These are phyloP conservation scores for Auriscalpium vulgare DNA, from an alignment of 768 basidiomycete species.

Conservation along the genomic window DNA sequence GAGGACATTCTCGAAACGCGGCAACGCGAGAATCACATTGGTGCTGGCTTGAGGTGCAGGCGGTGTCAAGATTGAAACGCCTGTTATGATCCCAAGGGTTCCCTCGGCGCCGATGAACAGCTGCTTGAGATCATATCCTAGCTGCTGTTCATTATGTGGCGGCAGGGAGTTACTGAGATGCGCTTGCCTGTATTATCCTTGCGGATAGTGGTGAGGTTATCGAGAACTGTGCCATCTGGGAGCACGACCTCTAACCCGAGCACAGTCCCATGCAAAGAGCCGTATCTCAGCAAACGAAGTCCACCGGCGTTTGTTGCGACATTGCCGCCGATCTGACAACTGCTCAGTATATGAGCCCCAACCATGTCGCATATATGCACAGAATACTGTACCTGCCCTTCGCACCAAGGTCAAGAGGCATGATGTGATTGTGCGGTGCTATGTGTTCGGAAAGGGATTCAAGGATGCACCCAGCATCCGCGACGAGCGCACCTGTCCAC, in stretches of 20 bases:
- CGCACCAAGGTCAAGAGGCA: constrained; percentile 93
- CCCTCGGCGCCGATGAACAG: constrained; percentile 97
- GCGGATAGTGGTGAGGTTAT: constrained; percentile 81
- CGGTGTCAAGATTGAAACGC: constrained; percentile 89
- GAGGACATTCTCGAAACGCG: constrained; percentile 80
- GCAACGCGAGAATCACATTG: constrained; percentile 86
- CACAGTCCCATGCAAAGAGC: constrained; percentile 90
- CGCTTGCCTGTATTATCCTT: constrained; percentile 93
- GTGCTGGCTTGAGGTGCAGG: constrained; percentile 75
- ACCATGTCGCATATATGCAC: neutral
- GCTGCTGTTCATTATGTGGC: neutral
- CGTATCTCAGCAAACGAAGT: constrained; percentile 88
- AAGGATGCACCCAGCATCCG: constrained; percentile 92
- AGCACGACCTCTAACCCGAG: constrained; percentile 94
- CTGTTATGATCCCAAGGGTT: constrained; percentile 92
- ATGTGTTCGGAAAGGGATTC: constrained; percentile 83
- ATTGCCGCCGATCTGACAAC: constrained; percentile 98
- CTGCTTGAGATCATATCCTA: constrained; percentile 94
- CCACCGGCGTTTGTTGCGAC: constrained; percentile 97
- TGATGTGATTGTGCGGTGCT: constrained; percentile 83
- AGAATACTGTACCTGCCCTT: constrained; percentile 72
- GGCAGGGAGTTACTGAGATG: neutral
- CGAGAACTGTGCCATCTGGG: constrained; percentile 86
- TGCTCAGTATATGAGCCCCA: constrained; percentile 20
- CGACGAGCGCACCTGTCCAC: constrained; percentile 70